Percentiles rank a stretch among this genome's conserved stretches.
Evolutionary conservation across 257 asterid genomes (phyloP).

Genomic region (Galeopsis tetrahit): DNA sequence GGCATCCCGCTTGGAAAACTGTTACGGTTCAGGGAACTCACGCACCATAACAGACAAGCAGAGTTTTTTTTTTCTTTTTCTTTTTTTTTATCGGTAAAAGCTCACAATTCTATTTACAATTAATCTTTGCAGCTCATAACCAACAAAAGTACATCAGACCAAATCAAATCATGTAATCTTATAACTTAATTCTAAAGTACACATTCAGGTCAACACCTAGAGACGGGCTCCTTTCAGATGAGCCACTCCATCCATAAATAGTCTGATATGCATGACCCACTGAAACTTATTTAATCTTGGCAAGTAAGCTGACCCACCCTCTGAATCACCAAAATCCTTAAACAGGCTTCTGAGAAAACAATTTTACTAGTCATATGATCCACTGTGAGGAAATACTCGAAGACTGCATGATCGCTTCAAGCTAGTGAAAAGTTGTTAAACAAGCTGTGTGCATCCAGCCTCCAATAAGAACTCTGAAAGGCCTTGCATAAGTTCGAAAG

Average conservation of each 20-base stretch:
- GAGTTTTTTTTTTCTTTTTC: background rate
- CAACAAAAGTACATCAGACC: constrained; percentile 36
- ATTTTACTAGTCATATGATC: constrained; percentile 30
- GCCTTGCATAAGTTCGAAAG: constrained; percentile 22
- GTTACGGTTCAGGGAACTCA: constrained; percentile 27
- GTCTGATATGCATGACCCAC: constrained; percentile 21
- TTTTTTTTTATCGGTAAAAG: background rate
- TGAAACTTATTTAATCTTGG: constrained; percentile 28
- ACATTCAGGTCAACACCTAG: constrained; percentile 29
- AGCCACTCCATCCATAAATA: constrained; percentile 15
- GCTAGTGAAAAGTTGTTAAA: constrained; percentile 26
- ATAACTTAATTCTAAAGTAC: constrained; percentile 18
- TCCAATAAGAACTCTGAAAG: constrained; percentile 28
- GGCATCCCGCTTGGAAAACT: constrained; percentile 24
- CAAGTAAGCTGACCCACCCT: constrained; percentile 19
- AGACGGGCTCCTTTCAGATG: constrained; percentile 26
- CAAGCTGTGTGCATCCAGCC: constrained; percentile 23
- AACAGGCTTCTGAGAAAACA: constrained; percentile 20
- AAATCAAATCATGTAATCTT: constrained; percentile 25
- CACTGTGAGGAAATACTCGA: constrained; percentile 2
- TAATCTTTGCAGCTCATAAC: constrained; percentile 30
- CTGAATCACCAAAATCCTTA: constrained; percentile 30
- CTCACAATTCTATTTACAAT: constrained; percentile 31
- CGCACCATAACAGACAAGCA: constrained; percentile 31
- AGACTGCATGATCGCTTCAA: constrained; percentile 30